Base-by-base conservation (phyloP, 2,329 filamentous ascomycete genomes). In the Fusarium mundagurra region DNA sequence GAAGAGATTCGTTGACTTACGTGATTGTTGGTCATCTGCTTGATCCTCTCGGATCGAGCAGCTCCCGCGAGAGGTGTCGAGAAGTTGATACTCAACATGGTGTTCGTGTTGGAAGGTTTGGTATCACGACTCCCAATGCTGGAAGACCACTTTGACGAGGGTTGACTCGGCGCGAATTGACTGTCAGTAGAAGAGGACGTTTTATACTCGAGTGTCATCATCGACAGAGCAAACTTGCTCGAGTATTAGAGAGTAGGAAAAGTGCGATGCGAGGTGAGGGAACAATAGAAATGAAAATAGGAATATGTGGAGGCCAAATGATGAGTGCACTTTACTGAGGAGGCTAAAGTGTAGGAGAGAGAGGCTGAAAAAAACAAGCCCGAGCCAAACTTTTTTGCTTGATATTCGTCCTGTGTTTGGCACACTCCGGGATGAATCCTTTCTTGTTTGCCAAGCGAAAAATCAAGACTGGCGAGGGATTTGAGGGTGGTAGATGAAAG, bases 21-120 rank as follows among this genome's bases (percentile, higher is more conserved):
- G 69, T 84, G 83, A 43, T 82, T 83, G 58, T 81, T 82, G 41
- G 80, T 78, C 79, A 84, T 81, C 68, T 83, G 82, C 57, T 82
- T 81, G 61, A 84, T 80, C 54, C 80, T 77, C 62, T 83, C 81
- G 8, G 77, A 73, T 8, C 83, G 81, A 51, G 82, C 81, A 67
- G 78, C 73, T 41, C 82, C 83, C 8, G 80, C 78, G 2, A 84
- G 80, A n/a, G 83, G 83, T 31, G 82, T 80, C n/a, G 80, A 81
- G 59, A 84, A 84, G 76, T 84, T 81, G 61, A 84, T 81, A 18
- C 82, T 82, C 47, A 84, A 69, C 82, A 83, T 83, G 33, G 66
- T 78, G 36, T 54, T 62, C 36, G 65, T 78, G 31, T 57, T 62
- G n/a, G 54, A 57, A 36, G 61, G 50, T 44, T 75, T 75, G 36